These are phyloP conservation scores for Lactuca saligna DNA, from an alignment of 129 eudicot species.

Conservation along the genomic window DNA sequence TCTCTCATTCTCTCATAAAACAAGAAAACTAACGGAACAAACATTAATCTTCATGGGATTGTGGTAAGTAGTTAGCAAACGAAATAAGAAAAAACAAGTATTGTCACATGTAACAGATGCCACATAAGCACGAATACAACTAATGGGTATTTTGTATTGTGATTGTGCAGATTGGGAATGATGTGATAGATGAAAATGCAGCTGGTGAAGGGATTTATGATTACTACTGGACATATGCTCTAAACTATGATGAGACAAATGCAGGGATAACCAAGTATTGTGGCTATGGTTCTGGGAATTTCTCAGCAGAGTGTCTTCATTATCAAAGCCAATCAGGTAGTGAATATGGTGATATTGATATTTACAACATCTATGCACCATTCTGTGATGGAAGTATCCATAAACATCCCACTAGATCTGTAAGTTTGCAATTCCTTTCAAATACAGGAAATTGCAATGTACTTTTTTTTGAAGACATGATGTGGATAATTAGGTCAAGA, in stretches of 20 bases:
- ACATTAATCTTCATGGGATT: conserved; percentile 42
- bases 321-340: conserved; percentile 9
- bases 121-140: too few relatives aligned
- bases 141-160: too few relatives aligned
- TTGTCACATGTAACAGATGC: too few relatives aligned
- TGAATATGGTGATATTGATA: conserved; percentile 31
- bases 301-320: conserved; percentile 17
- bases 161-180: conserved; percentile 40
- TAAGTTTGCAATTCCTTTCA: conserved; percentile 25
- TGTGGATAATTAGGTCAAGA: conserved; percentile 29
- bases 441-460: conserved; percentile 3
- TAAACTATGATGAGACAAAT: conserved; percentile 47
- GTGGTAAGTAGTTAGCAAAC: conserved; percentile 28
- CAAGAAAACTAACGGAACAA: conserved; percentile 37
- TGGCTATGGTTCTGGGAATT: conserved; percentile 26
- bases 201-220: conserved; percentile 30
- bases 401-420: conserved; percentile 37
- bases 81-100: neutral
- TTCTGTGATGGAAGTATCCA: conserved; percentile 24
- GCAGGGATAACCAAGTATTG: conserved; percentile 32
- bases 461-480: neutral
- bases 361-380: conserved; percentile 56
- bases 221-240: conserved; percentile 47
- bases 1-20: conserved; percentile 39
- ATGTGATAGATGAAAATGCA: conserved; percentile 31